Conservation (phyloP, 1,284 basidiomycete genomes). For the Mycosarcoma mackinlayi region DNA sequence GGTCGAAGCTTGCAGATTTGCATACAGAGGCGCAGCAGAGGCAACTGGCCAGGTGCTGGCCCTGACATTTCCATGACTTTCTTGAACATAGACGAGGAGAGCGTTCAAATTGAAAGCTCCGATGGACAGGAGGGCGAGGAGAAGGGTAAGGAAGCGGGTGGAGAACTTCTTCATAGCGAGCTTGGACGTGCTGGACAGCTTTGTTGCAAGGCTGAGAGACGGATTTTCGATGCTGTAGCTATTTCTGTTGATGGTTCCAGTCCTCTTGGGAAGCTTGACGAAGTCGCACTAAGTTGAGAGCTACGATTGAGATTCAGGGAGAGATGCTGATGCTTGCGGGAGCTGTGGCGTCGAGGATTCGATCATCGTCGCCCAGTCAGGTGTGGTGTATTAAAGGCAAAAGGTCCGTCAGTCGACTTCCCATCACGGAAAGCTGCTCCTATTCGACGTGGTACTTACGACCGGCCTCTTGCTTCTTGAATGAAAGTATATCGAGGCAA, state of each 20-base stretch:
- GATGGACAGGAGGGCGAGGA: conserved; percentile 51
- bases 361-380: background rate
- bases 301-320: background rate
- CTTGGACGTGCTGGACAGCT: too few relatives aligned
- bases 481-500: conserved; percentile 1
- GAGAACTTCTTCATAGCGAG: conserved; percentile 43
- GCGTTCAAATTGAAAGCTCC: conserved; percentile 39
- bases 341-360: background rate
- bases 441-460: conserved; percentile 14
- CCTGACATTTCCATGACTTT: background rate
- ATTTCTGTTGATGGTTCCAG: too few relatives aligned
- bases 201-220: too few relatives aligned
- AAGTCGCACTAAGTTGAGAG: too few relatives aligned
- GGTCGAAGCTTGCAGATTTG: background rate
- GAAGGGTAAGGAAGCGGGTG: conserved; percentile 42
- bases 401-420: background rate
- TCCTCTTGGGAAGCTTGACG: too few relatives aligned
- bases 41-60: conserved; percentile 18
- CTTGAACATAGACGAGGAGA: conserved; percentile 10
- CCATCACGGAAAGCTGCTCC: background rate
- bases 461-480: conserved; percentile 19
- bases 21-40: conserved; percentile 17
- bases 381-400: background rate
- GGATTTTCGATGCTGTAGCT: too few relatives aligned
- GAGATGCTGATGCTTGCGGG: background rate